Conservation (phyloP, 805 yeast species). For the Ogataea allantospora region DNA sequence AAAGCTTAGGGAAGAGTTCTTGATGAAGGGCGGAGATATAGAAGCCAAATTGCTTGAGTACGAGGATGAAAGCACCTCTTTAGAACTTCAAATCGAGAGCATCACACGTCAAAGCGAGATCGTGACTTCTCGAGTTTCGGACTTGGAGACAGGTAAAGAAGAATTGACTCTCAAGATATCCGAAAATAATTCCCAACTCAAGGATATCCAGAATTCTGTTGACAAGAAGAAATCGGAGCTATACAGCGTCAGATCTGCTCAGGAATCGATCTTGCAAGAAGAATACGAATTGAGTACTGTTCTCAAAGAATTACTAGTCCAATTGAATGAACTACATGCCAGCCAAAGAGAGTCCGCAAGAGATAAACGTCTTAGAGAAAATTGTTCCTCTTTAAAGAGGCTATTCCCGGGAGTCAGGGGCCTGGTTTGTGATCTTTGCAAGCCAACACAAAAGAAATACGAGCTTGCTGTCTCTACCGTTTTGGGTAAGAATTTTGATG, state of each 20-base stretch:
- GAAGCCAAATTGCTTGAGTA: slow-evolving; percentile 50
- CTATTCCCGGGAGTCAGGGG: slow-evolving; percentile 87
- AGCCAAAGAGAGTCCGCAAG: slow-evolving; percentile 71
- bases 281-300: slow-evolving; percentile 64
- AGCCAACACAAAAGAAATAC: slow-evolving; percentile 70
- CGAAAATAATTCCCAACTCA: slow-evolving; percentile 24
- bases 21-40: slow-evolving; percentile 55
- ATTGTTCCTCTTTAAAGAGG: slow-evolving; percentile 64
- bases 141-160: slow-evolving; percentile 32
- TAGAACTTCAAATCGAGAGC: slow-evolving; percentile 34
- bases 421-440: slow-evolving; percentile 72
- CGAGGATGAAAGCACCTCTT: slow-evolving; percentile 39
- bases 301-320: slow-evolving; percentile 55
- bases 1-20: slow-evolving; percentile 50
- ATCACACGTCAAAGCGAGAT: slow-evolving; percentile 37
- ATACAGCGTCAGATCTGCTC: slow-evolving; percentile 32
- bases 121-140: slow-evolving; percentile 36
- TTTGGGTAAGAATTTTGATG: slow-evolving; percentile 75
- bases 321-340: slow-evolving; percentile 72
- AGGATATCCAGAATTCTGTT: slow-evolving; percentile 35
- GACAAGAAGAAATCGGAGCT: slow-evolving; percentile 27
- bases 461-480: slow-evolving; percentile 73
- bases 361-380: slow-evolving; percentile 71
- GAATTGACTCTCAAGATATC: slow-evolving; percentile 32
- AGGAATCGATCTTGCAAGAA: slow-evolving; percentile 39